A percentile compares a stretch with the other conserved stretches of the same genome.
phyloP scores from a whole-genome alignment of 768 basidiomycete genomes.

The Termitomyces sp. region DNA sequence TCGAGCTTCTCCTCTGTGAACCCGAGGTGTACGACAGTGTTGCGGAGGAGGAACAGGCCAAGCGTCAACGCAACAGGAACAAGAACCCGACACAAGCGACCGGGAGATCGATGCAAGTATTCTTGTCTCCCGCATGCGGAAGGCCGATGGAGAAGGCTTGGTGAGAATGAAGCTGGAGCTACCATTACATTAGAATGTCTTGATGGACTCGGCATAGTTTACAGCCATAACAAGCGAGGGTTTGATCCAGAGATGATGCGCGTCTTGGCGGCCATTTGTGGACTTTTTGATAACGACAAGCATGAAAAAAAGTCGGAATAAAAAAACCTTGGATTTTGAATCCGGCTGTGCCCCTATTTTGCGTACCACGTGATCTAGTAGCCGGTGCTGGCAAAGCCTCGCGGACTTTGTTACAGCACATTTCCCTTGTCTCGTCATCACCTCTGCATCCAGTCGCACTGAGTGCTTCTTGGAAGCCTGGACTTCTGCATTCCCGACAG shows the following conservation, averaged over 20 bases:
- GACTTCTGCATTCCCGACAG: constrained; percentile 2
- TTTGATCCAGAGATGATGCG: background rate
- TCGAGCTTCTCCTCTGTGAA: background rate
- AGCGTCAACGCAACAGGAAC: background rate
- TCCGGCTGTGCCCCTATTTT: background rate
- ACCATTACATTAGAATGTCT: no score
- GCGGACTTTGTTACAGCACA: constrained; percentile 3
- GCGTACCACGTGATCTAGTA: background rate
- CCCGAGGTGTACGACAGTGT: background rate
- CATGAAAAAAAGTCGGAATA: background rate
- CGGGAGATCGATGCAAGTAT: background rate
- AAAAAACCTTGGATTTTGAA: no score
- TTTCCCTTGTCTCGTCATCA: constrained; percentile 18
- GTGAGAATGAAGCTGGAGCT: background rate
- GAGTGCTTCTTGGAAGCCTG: constrained; percentile 11
- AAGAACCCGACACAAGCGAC: background rate
- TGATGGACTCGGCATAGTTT: no score
- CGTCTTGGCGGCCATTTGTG: background rate
- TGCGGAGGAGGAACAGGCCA: no score
- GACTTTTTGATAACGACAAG: background rate
- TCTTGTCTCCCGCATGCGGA: background rate
- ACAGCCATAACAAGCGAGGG: no score
- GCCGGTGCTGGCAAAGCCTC: constrained; percentile 1
- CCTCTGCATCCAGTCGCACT: constrained; percentile 8
- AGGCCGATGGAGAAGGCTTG: background rate